Base-by-base conservation (phyloP, 306 rosid species). In the Rosa persica region DNA sequence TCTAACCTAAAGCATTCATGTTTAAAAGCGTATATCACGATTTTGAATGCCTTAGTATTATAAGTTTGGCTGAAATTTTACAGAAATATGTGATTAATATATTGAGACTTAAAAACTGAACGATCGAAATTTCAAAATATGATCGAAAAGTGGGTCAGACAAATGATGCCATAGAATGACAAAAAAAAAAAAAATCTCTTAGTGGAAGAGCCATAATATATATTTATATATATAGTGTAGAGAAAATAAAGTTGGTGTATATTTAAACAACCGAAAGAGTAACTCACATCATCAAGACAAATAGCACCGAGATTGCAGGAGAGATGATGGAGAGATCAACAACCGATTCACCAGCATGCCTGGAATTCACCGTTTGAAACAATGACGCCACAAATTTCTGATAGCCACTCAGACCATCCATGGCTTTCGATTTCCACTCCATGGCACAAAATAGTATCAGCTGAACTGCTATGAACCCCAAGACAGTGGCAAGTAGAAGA, bases 261-360 rank as follows among this genome's bases (percentile, higher is more conserved):
- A 54, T 54, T 19, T 6, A 19, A 23, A 22, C 4, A 48, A 42
- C 23, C 8, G 25, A 34, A 22, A 62, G 10, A 20, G 43, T 42
- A 15, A 76, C 96, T 89, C 81, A 88, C 94, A 93, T 89, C 97
- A 88, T 89, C 42, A 88, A 55, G 46, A 94, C 49, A 54, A 89
- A 92, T 36, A 90, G 73, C 20, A 90, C 91, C 84, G 88, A 83
- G 22, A 89, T 82, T 55, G 97, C 88, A 4, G 94, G 79, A 61
- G 97, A 86, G 52, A 92, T n/a, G 1, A 74, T 23, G 3, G 95
- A 94, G 55, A 92, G 78, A 74, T 92, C 97, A 4, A 94, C 79
- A 47, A 89, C 84, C 3, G 86, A 80, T 85, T 90, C 97, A 3
- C 95, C 97, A 0, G 90, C 0, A 69, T 94, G 93, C 68, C 96